Evolutionary conservation across 164 flowering plant species (phyloP).

Genomic region (Platanus orientalis): DNA sequence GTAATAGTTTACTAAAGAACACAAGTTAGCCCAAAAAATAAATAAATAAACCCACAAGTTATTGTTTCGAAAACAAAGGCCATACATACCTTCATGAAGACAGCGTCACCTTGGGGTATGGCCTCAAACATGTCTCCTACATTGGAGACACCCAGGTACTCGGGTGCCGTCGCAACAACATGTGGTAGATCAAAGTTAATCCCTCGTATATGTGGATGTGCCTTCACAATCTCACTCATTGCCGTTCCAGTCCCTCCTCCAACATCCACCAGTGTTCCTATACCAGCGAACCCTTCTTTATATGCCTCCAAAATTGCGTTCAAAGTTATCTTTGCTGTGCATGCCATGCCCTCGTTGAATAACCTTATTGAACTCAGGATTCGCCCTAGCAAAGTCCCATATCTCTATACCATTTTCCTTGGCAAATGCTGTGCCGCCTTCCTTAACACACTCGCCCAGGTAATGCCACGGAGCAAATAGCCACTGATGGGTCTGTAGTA

Average conservation of each 20-base stretch:
- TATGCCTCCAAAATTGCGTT: slow-evolving; percentile 23
- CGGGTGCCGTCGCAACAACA: slow-evolving; percentile 39
- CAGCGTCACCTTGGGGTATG: slow-evolving; percentile 37
- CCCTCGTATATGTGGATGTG: slow-evolving; percentile 33
- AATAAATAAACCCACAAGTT: too few relatives aligned
- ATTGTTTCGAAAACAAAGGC: too few relatives aligned
- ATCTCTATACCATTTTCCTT: slow-evolving; percentile 35
- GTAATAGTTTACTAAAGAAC: too few relatives aligned
- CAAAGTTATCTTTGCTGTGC: slow-evolving; percentile 21
- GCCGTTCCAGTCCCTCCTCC: slow-evolving; percentile 45
- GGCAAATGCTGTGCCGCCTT: slow-evolving; percentile 36
- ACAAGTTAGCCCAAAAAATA: too few relatives aligned
- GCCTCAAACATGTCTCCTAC: slow-evolving; percentile 28
- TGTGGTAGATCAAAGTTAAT: slow-evolving; percentile 49
- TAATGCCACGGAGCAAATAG: slow-evolving; percentile 27
- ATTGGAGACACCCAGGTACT: slow-evolving; percentile 20
- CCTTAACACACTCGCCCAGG: slow-evolving; percentile 27
- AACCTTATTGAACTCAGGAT: slow-evolving; percentile 28
- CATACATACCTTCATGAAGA: slow-evolving; percentile 45
- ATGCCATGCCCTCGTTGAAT: slow-evolving; percentile 35
- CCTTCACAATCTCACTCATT: slow-evolving; percentile 30
- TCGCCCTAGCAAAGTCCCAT: slow-evolving; percentile 28
- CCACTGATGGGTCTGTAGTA: slow-evolving; percentile 24
- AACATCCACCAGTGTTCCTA: slow-evolving; percentile 42
- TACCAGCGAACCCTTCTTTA: slow-evolving; percentile 27